These are phyloP conservation scores for Aspergillus texensis DNA, from an alignment of 2,329 filamentous ascomycete species.

Conservation along the genomic window DNA sequence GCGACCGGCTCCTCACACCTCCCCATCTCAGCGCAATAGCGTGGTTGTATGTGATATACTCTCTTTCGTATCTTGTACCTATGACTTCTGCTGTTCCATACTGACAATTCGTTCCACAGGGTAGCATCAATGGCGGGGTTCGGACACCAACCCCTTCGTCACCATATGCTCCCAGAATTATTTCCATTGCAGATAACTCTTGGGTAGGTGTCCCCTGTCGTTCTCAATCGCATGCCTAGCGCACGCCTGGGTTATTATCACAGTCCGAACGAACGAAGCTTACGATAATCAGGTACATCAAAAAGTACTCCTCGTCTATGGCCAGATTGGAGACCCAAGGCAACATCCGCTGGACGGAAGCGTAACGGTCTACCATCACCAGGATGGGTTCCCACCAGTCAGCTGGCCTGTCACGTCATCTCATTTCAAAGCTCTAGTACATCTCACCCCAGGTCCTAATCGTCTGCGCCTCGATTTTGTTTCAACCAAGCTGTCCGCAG, in stretches of 20 bases:
- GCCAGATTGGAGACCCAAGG: constrained; percentile 74
- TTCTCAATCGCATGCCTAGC: neutral
- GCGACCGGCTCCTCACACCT: constrained; percentile 48
- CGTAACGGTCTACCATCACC: constrained; percentile 76
- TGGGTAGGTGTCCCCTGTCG: constrained; percentile 67
- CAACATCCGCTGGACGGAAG: constrained; percentile 74
- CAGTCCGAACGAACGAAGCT: constrained; percentile 11
- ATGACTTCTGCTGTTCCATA: neutral
- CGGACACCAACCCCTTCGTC: constrained; percentile 67
- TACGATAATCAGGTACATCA: constrained; percentile 71
- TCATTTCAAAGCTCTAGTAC: constrained; percentile 87
- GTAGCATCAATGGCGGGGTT: constrained; percentile 37
- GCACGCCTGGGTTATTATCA: neutral
- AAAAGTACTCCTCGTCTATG: constrained; percentile 81
- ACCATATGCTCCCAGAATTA: constrained; percentile 76
- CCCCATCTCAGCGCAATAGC: constrained; percentile 46
- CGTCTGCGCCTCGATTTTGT: constrained; percentile 83
- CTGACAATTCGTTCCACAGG: constrained; percentile 29
- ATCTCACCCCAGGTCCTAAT: constrained; percentile 90
- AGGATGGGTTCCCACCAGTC: constrained; percentile 81
- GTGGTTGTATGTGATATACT: constrained; percentile 39
- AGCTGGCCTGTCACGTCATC: constrained; percentile 87
- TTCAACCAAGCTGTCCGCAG: constrained; percentile 75
- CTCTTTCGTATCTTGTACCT: constrained; percentile 8
- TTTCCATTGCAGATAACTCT: constrained; percentile 77